phyloP scores from a whole-genome alignment of 768 basidiomycete species.

The Boletus patriciae region DNA sequence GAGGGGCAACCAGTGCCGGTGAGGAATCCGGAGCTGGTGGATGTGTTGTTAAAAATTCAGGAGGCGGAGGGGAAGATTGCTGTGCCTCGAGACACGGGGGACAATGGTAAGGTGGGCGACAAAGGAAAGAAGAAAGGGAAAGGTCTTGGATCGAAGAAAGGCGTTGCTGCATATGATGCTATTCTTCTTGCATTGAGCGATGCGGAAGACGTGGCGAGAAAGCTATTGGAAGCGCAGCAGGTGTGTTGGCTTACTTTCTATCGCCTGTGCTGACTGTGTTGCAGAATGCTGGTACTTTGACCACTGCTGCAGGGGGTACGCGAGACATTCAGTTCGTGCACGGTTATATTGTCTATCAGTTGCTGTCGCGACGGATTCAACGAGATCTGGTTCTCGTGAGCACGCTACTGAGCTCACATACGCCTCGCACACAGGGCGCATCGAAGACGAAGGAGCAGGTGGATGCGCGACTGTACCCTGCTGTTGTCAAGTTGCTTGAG shows the following conservation, averaged over 20 bases:
- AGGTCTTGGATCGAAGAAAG: conserved; percentile 57
- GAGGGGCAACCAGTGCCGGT: conserved; percentile 83
- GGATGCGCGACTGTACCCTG: conserved; percentile 76
- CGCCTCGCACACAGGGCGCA: conserved; percentile 21
- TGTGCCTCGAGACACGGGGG: conserved; percentile 29
- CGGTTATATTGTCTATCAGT: conserved; percentile 82
- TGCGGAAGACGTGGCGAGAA: conserved; percentile 81
- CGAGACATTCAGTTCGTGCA: conserved; percentile 85
- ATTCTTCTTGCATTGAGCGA: conserved; percentile 84
- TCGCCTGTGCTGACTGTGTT: conserved; percentile 12
- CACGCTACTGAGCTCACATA: conserved; percentile 54
- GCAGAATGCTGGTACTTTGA: conserved; percentile 43
- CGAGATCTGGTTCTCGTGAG: conserved; percentile 82
- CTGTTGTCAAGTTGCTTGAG: conserved; percentile 85
- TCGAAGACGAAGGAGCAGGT: conserved; percentile 47
- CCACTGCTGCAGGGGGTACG: conserved; percentile 43
- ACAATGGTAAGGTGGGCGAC: conserved; percentile 28
- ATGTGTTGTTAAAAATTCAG: conserved; percentile 80
- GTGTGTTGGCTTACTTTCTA: conserved; percentile 37
- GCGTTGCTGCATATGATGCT: conserved; percentile 85
- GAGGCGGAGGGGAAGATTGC: conserved; percentile 65
- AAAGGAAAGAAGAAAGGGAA: conserved; percentile 39
- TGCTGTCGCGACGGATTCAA: conserved; percentile 83
- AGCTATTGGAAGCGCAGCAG: conserved; percentile 82
- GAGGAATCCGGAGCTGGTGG: conserved; percentile 88